Evolutionary conservation across 2,329 filamentous ascomycete genomes (phyloP), one percentile per base, ranked within the genome.

Genomic region (Coleophoma eucalyptorum): DNA sequence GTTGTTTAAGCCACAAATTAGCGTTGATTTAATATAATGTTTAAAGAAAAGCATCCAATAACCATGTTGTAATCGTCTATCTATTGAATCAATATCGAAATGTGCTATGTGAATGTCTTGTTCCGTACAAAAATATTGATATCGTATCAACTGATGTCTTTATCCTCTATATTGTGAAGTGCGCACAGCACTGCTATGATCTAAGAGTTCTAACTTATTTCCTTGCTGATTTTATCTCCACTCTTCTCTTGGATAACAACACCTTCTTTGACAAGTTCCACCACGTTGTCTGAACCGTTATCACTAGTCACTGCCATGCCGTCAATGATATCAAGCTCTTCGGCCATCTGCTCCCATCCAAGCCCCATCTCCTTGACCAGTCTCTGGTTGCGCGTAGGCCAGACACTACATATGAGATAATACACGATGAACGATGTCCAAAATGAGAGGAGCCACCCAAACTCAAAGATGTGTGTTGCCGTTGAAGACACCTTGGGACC

Each of bases 341-440:
- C 26, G 2, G 26, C 33, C 43, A 46, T 46, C 43, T 46, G 20
- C 13, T 48, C 46, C 46, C 46, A 65, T 0, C 53, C 48, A n/a
- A 63, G 51, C 1, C 57, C 59, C 49, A 58, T 56, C 51, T 65
- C 52, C 43, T 55, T 58, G 26, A 66, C 52, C 5, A 60, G 40
- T 37, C 52, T 61, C 51, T 65, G 62, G 33, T 64, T 65, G 33
- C 55, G 31, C 2, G 65, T 68, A 11, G 66, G 66, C 61, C 64
- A 67, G 15, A 69, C 41, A 15, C 42, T 46, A 54, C 66, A 69
- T 11, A 70, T 48, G 5, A 48, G 49, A 20, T 56, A 61, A 52
- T 65, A 65, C 12, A 61, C 43, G 4, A 61, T 49, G 19, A 62
- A 54, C 4, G 57, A 54, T 12, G 52, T 51, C 32, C 53, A 26